Evolutionary conservation across 2,329 filamentous ascomycete genomes (phyloP).

Genomic region (Hirsutella thompsonii): DNA sequence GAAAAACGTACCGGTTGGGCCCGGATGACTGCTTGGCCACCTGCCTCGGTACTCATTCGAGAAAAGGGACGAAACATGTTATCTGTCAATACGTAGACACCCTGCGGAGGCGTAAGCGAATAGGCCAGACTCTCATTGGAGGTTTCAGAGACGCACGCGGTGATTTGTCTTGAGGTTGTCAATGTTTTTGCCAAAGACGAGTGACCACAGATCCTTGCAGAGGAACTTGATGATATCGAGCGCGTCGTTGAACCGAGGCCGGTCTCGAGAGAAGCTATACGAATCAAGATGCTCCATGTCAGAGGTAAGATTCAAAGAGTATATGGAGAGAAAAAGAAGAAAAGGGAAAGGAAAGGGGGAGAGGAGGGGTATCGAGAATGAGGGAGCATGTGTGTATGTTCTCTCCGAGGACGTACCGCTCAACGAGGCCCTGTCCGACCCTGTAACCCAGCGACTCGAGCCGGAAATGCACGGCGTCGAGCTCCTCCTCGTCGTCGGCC

Average conservation of each 20-base stretch:
- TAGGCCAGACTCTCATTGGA: neutral
- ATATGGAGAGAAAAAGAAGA: neutral
- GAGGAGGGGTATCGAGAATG: no score
- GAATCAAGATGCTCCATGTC: no score
- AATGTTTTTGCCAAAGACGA: constrained; percentile 92
- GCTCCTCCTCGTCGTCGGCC: constrained; percentile 62
- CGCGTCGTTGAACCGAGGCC: constrained; percentile 80
- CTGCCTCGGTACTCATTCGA: constrained; percentile 74
- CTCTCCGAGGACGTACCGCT: constrained; percentile 47
- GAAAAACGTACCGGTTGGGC: constrained; percentile 61
- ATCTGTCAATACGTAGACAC: constrained; percentile 93
- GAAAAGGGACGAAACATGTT: constrained; percentile 79
- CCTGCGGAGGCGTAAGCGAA: constrained; percentile 35
- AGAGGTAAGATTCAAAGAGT: neutral
- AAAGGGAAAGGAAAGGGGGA: neutral
- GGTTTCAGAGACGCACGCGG: constrained; percentile 37
- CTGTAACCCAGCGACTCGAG: constrained; percentile 79
- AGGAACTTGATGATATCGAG: constrained; percentile 96
- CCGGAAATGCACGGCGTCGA: constrained; percentile 74
- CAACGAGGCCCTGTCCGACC: constrained; percentile 83
- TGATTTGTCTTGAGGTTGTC: constrained; percentile 99
- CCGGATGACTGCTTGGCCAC: constrained; percentile 57
- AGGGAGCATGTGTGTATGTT: no score
- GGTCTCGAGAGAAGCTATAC: constrained; percentile 62
- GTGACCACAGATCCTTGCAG: constrained; percentile 94